Evolutionary conservation across 2,329 filamentous ascomycete genomes (phyloP), one percentile per base, ranked within the genome.

Genomic region (Neonectria coccinea): DNA sequence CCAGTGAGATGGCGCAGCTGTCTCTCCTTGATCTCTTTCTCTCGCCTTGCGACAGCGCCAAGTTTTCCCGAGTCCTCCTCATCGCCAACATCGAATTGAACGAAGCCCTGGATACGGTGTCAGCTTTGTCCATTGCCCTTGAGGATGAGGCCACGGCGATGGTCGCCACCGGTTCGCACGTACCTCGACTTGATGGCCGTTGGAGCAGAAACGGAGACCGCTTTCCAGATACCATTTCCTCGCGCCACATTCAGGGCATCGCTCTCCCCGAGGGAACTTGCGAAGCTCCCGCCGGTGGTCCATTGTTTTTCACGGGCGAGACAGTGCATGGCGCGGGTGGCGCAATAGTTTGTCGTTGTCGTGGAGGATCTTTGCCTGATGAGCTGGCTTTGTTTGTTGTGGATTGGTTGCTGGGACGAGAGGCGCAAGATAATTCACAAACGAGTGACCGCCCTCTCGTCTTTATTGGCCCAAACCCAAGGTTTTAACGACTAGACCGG

Each of bases 171-270:
- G 36, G n/a, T n/a, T 14, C 9, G 44, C 45, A 65, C 78, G 66
- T 80, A 92, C 91, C 80, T 93, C 89, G 71, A 94, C 89, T 70
- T 90, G 88, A 81, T 97, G 93, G 33, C 93, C 93, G 70, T 92
- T 90, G 67, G 90, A 85, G 78, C 93, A 97, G 77, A 92, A 97
- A 67, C 90, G 88, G 62, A 90, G 86, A 4, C 93, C 92, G 78
- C 92, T 91, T 69, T 94, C 89, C 33, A 90, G 82, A 74, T 92
- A 92, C 80, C 91, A 93, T 67, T 86, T 86, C 45, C 85, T 85
- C 56, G 91, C 91, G 64, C 91, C 90, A 76, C 93, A 97, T 73
- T 87, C 84, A 39, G 86, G 83, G 70, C 87, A 88, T 50, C 82
- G 79, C 71, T 89, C 83, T 33, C 84, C 84, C 22, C 75, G 76